A percentile compares a stretch with the other conserved stretches of the same genome.
phyloP scores from a whole-genome alignment of 352 stramenopile species.

The Globisporangium perplexum region DNA sequence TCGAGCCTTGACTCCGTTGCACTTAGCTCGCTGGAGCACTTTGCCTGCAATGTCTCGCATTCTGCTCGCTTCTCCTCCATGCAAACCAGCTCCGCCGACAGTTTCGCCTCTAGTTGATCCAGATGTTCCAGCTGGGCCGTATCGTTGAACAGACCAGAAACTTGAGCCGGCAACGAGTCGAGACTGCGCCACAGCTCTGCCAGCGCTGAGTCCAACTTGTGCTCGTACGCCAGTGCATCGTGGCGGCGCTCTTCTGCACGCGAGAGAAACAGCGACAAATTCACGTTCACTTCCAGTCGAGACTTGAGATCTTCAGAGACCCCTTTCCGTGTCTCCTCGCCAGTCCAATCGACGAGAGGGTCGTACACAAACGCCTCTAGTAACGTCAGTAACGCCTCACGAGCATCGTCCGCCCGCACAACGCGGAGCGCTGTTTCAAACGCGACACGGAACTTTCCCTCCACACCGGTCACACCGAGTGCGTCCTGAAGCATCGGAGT shows the following conservation, averaged over 20 bases:
- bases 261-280: constrained; percentile 81
- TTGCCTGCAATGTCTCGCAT: background rate
- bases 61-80: constrained; percentile 12
- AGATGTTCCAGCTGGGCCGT: constrained; percentile 5
- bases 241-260: constrained; percentile 69
- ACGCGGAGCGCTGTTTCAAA: constrained; percentile 75
- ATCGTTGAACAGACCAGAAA: constrained; percentile 4
- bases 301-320: constrained; percentile 46
- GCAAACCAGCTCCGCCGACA: constrained; percentile 11
- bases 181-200: constrained; percentile 16
- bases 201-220: constrained; percentile 23
- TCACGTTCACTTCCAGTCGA: constrained; percentile 78
- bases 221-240: constrained; percentile 45
- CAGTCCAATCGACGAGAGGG: constrained; percentile 73
- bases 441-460: constrained; percentile 63
- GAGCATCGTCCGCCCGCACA: constrained; percentile 48
- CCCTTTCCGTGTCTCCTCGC: constrained; percentile 30
- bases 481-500: constrained; percentile 78
- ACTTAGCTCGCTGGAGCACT: background rate
- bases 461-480: constrained; percentile 67
- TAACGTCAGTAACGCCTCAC: constrained; percentile 65
- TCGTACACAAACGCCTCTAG: constrained; percentile 87
- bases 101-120: constrained; percentile 19
- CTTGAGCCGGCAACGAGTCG: constrained; percentile 1
- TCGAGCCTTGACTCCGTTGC: background rate